These are phyloP conservation scores for Excoecaria agallocha DNA, from an alignment of 345 rosid species.

Conservation along the genomic window DNA sequence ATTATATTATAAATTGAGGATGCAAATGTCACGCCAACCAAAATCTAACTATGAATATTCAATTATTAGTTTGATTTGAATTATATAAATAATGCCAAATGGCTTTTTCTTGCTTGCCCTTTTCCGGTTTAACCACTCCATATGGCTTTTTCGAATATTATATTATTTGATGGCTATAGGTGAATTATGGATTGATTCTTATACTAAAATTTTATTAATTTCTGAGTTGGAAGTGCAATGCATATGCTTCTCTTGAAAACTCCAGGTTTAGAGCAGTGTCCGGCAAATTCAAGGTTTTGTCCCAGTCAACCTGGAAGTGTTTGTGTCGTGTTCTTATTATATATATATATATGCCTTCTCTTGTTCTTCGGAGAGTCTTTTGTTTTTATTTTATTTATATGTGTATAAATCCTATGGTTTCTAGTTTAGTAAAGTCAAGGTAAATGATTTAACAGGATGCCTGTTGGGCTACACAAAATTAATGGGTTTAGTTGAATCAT, in stretches of 20 bases:
- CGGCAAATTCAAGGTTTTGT: neutral
- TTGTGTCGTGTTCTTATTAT: neutral
- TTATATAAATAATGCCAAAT: too few species aligned
- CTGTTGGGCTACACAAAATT: too few species aligned
- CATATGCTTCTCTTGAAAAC: neutral
- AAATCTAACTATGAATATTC: constrained; percentile 4
- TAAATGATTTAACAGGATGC: neutral
- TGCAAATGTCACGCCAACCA: too few species aligned
- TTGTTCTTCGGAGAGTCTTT: too few species aligned
- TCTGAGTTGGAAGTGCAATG: neutral
- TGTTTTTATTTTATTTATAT: too few species aligned
- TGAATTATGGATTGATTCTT: neutral
- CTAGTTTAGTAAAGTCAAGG: neutral
- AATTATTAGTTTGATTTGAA: neutral
- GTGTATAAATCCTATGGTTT: neutral
- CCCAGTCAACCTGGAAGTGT: neutral
- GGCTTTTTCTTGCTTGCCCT: too few species aligned
- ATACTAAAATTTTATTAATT: neutral
- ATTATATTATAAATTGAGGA: too few species aligned
- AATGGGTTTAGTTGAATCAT: constrained; percentile 2
- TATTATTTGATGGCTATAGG: neutral
- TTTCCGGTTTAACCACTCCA: neutral
- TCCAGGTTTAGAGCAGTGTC: neutral
- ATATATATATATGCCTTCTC: too few species aligned
- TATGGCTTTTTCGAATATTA: neutral